These are phyloP conservation scores for Piper betle DNA, from an alignment of 164 flowering plant genomes.

Conservation along the genomic window DNA sequence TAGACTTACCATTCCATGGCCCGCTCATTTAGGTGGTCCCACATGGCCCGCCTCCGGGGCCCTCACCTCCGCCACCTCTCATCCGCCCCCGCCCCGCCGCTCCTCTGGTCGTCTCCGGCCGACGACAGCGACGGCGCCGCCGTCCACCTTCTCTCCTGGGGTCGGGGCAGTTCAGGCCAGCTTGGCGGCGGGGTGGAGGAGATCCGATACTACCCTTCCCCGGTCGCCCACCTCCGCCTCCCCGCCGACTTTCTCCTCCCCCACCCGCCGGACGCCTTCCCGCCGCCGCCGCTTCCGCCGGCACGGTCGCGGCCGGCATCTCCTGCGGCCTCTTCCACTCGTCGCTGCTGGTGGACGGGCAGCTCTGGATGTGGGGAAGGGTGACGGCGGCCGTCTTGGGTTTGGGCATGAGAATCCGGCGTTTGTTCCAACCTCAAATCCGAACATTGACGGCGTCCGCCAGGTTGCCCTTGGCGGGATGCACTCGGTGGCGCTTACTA, in stretches of 20 bases:
- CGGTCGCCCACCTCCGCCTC: slow-evolving; percentile 41
- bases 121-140: slow-evolving; percentile 13
- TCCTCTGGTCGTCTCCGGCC: slow-evolving; percentile 18
- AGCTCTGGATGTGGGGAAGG: slow-evolving; percentile 89
- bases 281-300: background rate
- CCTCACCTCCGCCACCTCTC: background rate
- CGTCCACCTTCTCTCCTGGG: slow-evolving; percentile 76
- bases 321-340: slow-evolving; percentile 92
- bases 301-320: slow-evolving; percentile 34
- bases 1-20: background rate
- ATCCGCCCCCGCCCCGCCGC: slow-evolving; percentile 3
- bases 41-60: background rate
- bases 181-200: slow-evolving; percentile 81
- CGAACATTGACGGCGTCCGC: slow-evolving; percentile 35
- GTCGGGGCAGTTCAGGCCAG: slow-evolving; percentile 83
- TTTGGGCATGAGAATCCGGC: slow-evolving; percentile 61
- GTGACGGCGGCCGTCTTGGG: slow-evolving; percentile 88
- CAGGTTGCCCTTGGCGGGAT: slow-evolving; percentile 70
- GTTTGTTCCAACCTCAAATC: slow-evolving; percentile 53
- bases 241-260: slow-evolving; percentile 39
- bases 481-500: slow-evolving; percentile 58
- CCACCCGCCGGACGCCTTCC: slow-evolving; percentile 37
- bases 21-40: background rate
- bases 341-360: slow-evolving; percentile 46
- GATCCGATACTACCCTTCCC: slow-evolving; percentile 50